phyloP scores from a whole-genome alignment of 768 basidiomycete species.

The Rhizopogon vulgaris region DNA sequence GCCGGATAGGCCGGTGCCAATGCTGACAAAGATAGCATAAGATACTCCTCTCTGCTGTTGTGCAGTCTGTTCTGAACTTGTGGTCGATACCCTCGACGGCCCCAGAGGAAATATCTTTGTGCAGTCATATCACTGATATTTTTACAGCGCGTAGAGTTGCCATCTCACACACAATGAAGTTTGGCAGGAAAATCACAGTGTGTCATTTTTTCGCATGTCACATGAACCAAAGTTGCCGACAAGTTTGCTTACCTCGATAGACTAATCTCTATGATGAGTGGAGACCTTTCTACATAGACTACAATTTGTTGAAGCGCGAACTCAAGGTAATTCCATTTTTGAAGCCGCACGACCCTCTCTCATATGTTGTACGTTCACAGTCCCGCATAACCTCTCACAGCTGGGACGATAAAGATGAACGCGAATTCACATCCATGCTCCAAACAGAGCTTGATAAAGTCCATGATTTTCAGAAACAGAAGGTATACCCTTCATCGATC shows the following conservation, averaged over 20 bases:
- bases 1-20: too few species aligned
- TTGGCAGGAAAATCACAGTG: conserved; percentile 72
- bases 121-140: too few species aligned
- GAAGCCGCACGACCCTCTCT: neutral
- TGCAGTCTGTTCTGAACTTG: too few species aligned
- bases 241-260: conserved; percentile 29
- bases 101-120: too few species aligned
- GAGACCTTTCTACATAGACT: conserved; percentile 87
- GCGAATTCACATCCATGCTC: conserved; percentile 72
- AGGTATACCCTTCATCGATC: conserved; percentile 42
- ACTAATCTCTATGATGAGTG: conserved; percentile 85
- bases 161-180: conserved; percentile 53
- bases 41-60: too few species aligned
- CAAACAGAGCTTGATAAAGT: conserved; percentile 90
- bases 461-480: conserved; percentile 86
- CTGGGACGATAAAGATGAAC: conserved; percentile 80
- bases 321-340: conserved; percentile 57
- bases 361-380: conserved; percentile 18
- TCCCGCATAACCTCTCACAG: conserved; percentile 43
- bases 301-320: conserved; percentile 82
- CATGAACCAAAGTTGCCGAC: neutral
- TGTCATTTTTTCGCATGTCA: conserved; percentile 11
- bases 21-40: too few species aligned
- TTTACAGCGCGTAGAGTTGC: too few species aligned
- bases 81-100: too few species aligned